phyloP scores from a whole-genome alignment of 2,329 filamentous ascomycete genomes.

The Penicillium sp. region DNA sequence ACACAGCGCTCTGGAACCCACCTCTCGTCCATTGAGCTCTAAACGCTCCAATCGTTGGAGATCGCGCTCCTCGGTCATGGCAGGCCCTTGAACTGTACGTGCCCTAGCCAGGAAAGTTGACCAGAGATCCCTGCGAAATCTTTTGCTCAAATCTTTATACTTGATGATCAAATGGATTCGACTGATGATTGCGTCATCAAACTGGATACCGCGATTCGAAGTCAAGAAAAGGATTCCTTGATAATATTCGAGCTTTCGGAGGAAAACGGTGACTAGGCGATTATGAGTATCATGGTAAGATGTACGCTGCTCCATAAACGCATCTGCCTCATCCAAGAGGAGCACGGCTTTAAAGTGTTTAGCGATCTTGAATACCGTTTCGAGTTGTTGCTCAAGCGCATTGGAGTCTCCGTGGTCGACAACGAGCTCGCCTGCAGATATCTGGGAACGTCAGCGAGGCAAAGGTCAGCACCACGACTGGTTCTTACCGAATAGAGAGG shows the following conservation, averaged over 20 bases:
- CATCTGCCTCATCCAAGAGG: constrained; percentile 42
- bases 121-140: constrained; percentile 34
- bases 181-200: constrained; percentile 39
- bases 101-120: constrained; percentile 16
- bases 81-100: constrained; percentile 12
- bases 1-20: no score
- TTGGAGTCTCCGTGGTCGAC: no score
- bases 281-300: constrained; percentile 28
- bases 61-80: not conserved
- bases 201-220: constrained; percentile 35
- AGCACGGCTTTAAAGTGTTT: constrained; percentile 32
- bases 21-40: no score
- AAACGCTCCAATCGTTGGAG: no score
- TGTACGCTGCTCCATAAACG: constrained; percentile 30
- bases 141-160: constrained; percentile 26
- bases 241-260: constrained; percentile 43
- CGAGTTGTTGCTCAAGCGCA: constrained; percentile 40
- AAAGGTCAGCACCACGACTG: no score
- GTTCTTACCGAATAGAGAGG: no score
- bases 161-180: constrained; percentile 34
- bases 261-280: constrained; percentile 34
- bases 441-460: no score
- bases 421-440: no score
- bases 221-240: constrained; percentile 42
- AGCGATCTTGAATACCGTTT: constrained; percentile 26